These are phyloP conservation scores for Sanghuangporus baumii DNA, from an alignment of 1,284 basidiomycete species.

Conservation along the genomic window DNA sequence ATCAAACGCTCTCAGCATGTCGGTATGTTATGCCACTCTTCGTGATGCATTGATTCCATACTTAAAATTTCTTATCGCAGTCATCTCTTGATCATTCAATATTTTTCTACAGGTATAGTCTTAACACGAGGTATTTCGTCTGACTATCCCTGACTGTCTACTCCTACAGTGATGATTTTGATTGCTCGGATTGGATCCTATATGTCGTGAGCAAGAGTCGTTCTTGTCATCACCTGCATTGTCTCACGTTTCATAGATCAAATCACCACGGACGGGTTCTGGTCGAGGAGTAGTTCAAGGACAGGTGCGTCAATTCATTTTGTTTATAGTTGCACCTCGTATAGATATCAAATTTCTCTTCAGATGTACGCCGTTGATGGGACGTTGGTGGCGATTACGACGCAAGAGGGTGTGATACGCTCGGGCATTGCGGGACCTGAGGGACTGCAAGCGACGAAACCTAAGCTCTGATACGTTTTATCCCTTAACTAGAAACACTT, in stretches of 20 bases:
- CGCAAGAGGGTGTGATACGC: constrained; percentile 75
- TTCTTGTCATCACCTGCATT: constrained; percentile 1
- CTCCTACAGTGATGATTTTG: constrained; percentile 56
- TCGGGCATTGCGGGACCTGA: constrained; percentile 1
- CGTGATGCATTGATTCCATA: neutral
- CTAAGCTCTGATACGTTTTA: neutral
- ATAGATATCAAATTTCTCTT: neutral
- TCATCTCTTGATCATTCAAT: constrained; percentile 84
- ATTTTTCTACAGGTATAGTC: constrained; percentile 60
- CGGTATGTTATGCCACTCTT: constrained; percentile 37
- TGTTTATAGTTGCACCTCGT: constrained; percentile 5
- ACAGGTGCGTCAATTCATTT: constrained; percentile 38
- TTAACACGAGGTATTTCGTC: neutral
- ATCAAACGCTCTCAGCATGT: constrained; percentile 60
- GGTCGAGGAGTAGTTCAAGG: constrained; percentile 76
- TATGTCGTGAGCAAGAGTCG: constrained; percentile 53
- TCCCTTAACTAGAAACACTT: neutral
- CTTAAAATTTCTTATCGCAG: constrained; percentile 30
- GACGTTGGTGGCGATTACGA: constrained; percentile 67
- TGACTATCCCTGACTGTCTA: constrained; percentile 3
- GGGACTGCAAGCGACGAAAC: neutral
- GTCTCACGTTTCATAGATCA: constrained; percentile 39
- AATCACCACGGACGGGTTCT: constrained; percentile 59
- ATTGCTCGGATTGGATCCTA: constrained; percentile 76
- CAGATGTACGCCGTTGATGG: constrained; percentile 74